phyloP scores from a whole-genome alignment of 345 rosid genomes.

The Aquilaria sinensis region DNA sequence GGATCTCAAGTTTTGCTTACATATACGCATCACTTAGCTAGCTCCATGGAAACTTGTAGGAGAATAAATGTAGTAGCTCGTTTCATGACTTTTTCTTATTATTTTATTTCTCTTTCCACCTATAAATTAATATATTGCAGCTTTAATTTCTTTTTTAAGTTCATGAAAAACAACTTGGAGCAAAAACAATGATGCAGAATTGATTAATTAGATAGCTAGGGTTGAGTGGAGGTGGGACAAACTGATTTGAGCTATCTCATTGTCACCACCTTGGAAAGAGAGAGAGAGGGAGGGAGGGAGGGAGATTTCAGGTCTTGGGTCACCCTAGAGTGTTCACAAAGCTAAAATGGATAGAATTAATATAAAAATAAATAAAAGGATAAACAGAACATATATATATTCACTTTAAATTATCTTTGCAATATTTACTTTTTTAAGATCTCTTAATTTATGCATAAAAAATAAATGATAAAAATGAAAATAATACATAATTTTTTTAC shows the following conservation, averaged over 20 bases:
- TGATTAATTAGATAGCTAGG: conserved; percentile 18
- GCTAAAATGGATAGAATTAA: conserved; percentile 21
- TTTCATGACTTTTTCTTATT: conserved; percentile 20
- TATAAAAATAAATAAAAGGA: neutral
- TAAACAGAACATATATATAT: neutral
- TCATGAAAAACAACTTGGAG: conserved; percentile 8
- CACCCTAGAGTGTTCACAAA: conserved; percentile 64
- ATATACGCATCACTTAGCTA: conserved; percentile 10
- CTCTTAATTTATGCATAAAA: too few relatives aligned
- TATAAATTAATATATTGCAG: neutral
- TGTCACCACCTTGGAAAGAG: conserved; percentile 25
- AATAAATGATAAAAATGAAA: too few relatives aligned
- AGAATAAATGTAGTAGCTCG: conserved; percentile 29
- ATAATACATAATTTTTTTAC: too few relatives aligned
- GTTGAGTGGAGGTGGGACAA: conserved; percentile 75
- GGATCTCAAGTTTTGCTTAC: conserved; percentile 47
- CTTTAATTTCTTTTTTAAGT: conserved; percentile 13
- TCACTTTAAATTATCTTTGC: too few relatives aligned
- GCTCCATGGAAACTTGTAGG: conserved; percentile 27
- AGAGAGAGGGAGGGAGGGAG: conserved; percentile 22
- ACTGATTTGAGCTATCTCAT: conserved; percentile 24
- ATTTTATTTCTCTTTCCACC: conserved; percentile 12
- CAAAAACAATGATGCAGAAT: neutral
- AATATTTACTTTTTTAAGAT: too few relatives aligned
- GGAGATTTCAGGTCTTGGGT: conserved; percentile 46